phyloP scores from a whole-genome alignment of 805 yeast species.

The Tetrapisispora phaffii region DNA sequence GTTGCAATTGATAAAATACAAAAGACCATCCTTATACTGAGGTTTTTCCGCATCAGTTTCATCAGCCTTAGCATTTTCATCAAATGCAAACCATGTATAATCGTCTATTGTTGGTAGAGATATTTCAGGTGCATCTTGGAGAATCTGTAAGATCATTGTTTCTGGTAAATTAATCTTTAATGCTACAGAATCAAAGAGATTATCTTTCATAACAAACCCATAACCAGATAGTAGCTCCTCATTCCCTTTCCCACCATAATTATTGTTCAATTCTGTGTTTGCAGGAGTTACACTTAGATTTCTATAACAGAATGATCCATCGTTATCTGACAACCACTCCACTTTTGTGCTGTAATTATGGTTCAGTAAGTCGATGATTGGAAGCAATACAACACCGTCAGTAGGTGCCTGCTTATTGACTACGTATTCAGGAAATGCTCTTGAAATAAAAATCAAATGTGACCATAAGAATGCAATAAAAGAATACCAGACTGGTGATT shows the following conservation, averaged over 20 bases:
- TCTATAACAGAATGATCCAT: constrained; percentile 42
- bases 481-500: constrained; percentile 43
- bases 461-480: constrained; percentile 72
- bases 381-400: constrained; percentile 57
- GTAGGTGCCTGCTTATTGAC: constrained; percentile 29
- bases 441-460: constrained; percentile 54
- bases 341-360: constrained; percentile 57
- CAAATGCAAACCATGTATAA: constrained; percentile 34
- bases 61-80: constrained; percentile 2
- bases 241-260: constrained; percentile 85
- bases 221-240: constrained; percentile 78
- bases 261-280: constrained; percentile 55
- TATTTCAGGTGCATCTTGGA: constrained; percentile 32
- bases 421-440: constrained; percentile 65
- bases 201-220: constrained; percentile 38
- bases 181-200: constrained; percentile 53
- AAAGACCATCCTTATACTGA: constrained; percentile 25
- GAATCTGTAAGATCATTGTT: constrained; percentile 18
- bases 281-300: constrained; percentile 7
- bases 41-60: constrained; percentile 1
- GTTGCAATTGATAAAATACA: constrained; percentile 26
- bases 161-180: constrained; percentile 45
- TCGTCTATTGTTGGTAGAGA: constrained; percentile 32
- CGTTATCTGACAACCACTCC: constrained; percentile 44
- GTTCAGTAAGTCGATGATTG: constrained; percentile 69